Evolutionary conservation across 2,329 filamentous ascomycete species (phyloP), one percentile per base, ranked within the genome.

Genomic region (Cytospora piceicola): DNA sequence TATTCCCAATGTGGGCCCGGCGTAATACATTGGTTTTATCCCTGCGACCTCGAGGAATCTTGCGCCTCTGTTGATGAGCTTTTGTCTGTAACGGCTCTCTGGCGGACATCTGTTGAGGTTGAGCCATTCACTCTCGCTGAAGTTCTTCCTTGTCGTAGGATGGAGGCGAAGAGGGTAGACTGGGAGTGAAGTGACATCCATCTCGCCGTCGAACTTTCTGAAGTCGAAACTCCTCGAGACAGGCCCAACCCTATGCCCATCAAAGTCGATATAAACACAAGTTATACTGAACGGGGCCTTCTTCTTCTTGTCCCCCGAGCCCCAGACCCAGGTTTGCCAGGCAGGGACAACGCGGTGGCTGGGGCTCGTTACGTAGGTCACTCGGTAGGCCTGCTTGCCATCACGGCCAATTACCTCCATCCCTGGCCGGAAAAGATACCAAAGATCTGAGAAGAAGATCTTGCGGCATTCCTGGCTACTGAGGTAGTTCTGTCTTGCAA

Each of bases 201-300:
- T 74, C 27, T 72, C 70, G 4, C 73, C 73, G 0, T 73, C 73
- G 52, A 72, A 77, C 2, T 60, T 61, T 5, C 58, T 34, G 49
- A 77, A 68, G 0, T 64, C 22, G n/a, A 76, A 73, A 0, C 9
- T 60, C 1, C 65, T 69, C 1, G 3, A 14, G 0, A 76, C 72
- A 0, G 75, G 75, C 0, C 75, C 75, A 1, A 76, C 57, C 1
- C 60, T 24, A 4, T 69, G 70, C 0, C 76, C 76, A 39, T 78
- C 74, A 59, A 75, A 78, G 59, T 76, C 71, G 20, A 76, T 68
- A 30, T 72, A 71, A 17, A 73, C 69, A 60, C 72, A 72, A 30
- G 66, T 20, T 0, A 72, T 42, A 0, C 58, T 53, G 12, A 71
- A 54, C 7, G 57, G 32, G 1, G 39, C 36, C 17, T 61, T 53